Evolutionary conservation across 768 basidiomycete genomes (phyloP).

Genomic region (Hygrocybe punicea): DNA sequence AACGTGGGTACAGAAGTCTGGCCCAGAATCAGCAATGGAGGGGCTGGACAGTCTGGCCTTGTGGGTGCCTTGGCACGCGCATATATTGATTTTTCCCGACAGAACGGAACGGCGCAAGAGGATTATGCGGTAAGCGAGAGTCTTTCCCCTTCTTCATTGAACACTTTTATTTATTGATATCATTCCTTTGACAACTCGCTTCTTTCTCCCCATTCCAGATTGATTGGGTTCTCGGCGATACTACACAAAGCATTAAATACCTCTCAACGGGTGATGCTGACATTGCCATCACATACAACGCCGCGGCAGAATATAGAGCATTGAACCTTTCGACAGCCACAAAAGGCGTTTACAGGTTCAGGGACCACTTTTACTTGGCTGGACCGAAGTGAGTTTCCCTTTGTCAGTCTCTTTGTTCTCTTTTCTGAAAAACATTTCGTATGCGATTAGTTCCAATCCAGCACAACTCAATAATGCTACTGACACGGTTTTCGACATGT

Average conservation of each 20-base stretch:
- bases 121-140: not conserved
- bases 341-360: conserved; percentile 42
- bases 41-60: conserved; percentile 50
- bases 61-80: conserved; percentile 46
- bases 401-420: not conserved
- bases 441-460: conserved; percentile 35
- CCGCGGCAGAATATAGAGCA: conserved; percentile 45
- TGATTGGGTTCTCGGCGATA: conserved; percentile 57
- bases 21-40: conserved; percentile 49
- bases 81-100: conserved; percentile 42
- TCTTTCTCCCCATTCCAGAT: conserved; percentile 32
- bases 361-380: conserved; percentile 51
- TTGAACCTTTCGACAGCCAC: conserved; percentile 31
- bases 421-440: not conserved
- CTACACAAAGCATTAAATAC: conserved; percentile 46
- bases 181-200: not conserved
- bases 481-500: conserved; percentile 41
- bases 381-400: conserved; percentile 33
- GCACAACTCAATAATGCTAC: conserved; percentile 31
- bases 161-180: not conserved
- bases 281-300: conserved; percentile 52
- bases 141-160: conserved; percentile 32
- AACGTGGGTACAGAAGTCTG: conserved; percentile 30
- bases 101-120: conserved; percentile 19
- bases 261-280: conserved; percentile 44